Base-by-base conservation (phyloP, 345 rosid genomes). In the Salix suchowensis region DNA sequence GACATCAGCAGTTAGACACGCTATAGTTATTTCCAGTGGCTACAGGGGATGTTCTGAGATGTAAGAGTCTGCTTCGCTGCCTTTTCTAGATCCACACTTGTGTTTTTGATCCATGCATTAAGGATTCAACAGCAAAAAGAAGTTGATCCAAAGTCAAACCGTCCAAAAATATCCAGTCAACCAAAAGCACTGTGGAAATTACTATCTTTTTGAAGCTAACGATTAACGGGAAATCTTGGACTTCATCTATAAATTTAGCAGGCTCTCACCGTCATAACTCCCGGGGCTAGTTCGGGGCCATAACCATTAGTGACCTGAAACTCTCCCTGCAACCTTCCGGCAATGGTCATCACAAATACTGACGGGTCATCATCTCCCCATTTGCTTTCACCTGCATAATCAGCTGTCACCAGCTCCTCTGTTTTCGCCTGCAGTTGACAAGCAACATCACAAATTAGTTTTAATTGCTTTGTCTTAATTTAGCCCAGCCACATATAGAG, bases 251-350 rank as follows among this genome's bases (percentile, higher is more conserved):
- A 52, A 52, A 36, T 46, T 30, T 23, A 61, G 19, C 1, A 14
- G 10, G 50, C 5, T 18, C 83, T 65, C 76, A 86, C 92, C 83
- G 42, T 80, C 92, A 88, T 86, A 55, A 87, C 82, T 70, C 80
- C 72, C 40, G 85, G 80, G 21, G 94, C 91, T 71, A 71, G 76
- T 16, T 74, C 11, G 0, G 85, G 88, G 39, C 92, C 94, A 36
- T 89, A 86, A 39, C 90, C 92, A 71, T 90, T 87, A 19, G 92
- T 88, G 54, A 91, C 83, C 76, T 86, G 91, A 81, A 84, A 90
- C 81, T 90, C 94, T 19, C 94, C 94, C 44, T 67, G 78, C 83
- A 85, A 0, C n/a, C 65, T 28, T 10, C 74, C 80, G 2, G 79
- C 2, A 34, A 79, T 39, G 7, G 18, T 68, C 68, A 86, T 78